These are phyloP conservation scores for Dendrobium nobile DNA, from an alignment of 106 monocot genomes.

Conservation along the genomic window DNA sequence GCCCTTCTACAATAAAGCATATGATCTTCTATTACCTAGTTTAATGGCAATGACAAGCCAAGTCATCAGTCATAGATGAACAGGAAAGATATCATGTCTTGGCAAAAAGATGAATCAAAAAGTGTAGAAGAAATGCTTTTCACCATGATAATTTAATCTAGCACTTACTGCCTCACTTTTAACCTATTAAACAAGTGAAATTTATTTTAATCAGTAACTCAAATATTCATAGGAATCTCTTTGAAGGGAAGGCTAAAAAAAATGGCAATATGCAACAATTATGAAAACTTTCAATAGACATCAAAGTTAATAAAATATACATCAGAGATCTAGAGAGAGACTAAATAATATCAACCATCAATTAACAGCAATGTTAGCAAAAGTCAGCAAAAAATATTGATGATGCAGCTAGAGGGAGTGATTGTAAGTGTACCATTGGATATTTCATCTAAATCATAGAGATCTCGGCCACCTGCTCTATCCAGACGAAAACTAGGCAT, in stretches of 20 bases:
- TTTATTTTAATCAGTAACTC: background rate
- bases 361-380: background rate
- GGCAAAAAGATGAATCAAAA: no score
- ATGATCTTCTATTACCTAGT: no score
- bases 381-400: background rate
- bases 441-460: background rate
- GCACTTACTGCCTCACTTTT: background rate
- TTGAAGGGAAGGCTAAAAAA: background rate
- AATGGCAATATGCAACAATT: background rate
- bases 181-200: background rate
- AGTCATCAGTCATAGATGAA: no score
- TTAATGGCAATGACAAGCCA: no score
- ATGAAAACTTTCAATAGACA: background rate
- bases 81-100: no score
- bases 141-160: background rate
- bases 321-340: background rate
- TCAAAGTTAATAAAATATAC: background rate
- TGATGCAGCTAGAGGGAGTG: background rate
- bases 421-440: conserved; percentile 12
- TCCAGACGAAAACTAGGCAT: conserved; percentile 6
- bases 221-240: background rate
- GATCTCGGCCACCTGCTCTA: background rate
- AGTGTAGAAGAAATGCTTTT: no score
- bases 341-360: background rate
- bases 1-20: no score